These are phyloP conservation scores for Clarireedia sp. DNA, from an alignment of 2,329 filamentous ascomycete genomes.

Conservation along the genomic window DNA sequence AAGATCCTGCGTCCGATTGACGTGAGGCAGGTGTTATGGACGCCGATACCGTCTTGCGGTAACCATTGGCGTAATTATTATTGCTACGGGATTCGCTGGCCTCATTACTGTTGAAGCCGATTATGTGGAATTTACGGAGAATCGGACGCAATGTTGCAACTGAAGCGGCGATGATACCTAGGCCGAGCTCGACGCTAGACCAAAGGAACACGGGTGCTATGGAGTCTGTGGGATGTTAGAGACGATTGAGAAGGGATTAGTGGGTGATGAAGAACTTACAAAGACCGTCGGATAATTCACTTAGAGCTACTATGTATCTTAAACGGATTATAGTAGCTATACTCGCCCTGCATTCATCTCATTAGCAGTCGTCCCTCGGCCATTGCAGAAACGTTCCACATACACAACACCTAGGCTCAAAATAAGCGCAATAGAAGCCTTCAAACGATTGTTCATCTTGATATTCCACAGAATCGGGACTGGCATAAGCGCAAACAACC, in stretches of 20 bases:
- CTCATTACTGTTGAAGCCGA: background rate
- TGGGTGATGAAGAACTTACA: background rate
- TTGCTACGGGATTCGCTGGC: too few relatives aligned
- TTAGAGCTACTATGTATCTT: background rate
- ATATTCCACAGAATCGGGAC: slow-evolving; percentile 3
- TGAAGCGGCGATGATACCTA: background rate
- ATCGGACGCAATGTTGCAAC: slow-evolving; percentile 1
- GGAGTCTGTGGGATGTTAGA: background rate
- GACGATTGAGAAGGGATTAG: background rate
- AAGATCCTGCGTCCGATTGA: too few relatives aligned
- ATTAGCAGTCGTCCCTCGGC: too few relatives aligned
- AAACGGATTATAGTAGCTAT: slow-evolving; percentile 1
- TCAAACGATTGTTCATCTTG: background rate
- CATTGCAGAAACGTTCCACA: background rate
- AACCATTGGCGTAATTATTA: too few relatives aligned
- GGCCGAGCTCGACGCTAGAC: background rate
- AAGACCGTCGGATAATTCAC: background rate
- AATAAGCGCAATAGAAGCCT: background rate
- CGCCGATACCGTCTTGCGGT: too few relatives aligned
- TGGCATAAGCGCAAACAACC: slow-evolving; percentile 3
- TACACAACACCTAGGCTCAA: slow-evolving; percentile 1
- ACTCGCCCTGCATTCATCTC: background rate
- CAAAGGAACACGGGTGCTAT: background rate
- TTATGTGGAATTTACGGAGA: background rate
- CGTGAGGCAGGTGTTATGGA: too few relatives aligned